A percentile compares a stretch with the other conserved stretches of the same genome.
phyloP scores from a whole-genome alignment of 257 asterid genomes.

The Ilex asprella region DNA sequence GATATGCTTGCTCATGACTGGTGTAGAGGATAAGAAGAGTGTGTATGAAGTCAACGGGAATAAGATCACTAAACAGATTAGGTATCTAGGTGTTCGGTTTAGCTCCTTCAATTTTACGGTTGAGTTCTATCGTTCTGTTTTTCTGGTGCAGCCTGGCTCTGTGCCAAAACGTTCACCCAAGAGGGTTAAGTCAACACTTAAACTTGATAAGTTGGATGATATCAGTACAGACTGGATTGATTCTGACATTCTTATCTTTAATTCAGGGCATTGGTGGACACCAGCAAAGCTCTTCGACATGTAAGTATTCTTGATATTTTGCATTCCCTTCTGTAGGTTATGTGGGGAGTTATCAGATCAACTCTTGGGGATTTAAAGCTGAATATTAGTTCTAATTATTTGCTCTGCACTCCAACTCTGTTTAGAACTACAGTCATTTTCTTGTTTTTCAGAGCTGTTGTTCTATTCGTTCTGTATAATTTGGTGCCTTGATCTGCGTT shows the following conservation, averaged over 20 bases:
- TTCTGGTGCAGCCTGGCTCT: constrained; percentile 67
- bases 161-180: constrained; percentile 71
- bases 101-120: constrained; percentile 40
- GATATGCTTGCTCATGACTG: constrained; percentile 85
- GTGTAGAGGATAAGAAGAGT: constrained; percentile 58
- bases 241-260: constrained; percentile 75
- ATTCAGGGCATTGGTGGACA: constrained; percentile 97
- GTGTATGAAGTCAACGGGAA: constrained; percentile 78
- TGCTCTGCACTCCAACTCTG: not conserved
- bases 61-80: constrained; percentile 67
- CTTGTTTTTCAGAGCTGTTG: not conserved
- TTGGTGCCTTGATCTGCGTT: not conserved
- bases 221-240: constrained; percentile 67
- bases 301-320: constrained; percentile 38
- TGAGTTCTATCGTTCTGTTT: constrained; percentile 83
- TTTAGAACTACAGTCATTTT: not conserved
- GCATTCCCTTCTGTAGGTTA: not conserved
- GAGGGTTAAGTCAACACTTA: constrained; percentile 65
- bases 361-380: too few species aligned
- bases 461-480: not conserved
- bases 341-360: not conserved
- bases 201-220: constrained; percentile 69
- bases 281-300: constrained; percentile 68
- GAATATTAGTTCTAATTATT: too few species aligned
- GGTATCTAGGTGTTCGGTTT: constrained; percentile 67